phyloP scores from a whole-genome alignment of 2,329 filamentous ascomycete genomes.

The Aureobasidium sp. region DNA sequence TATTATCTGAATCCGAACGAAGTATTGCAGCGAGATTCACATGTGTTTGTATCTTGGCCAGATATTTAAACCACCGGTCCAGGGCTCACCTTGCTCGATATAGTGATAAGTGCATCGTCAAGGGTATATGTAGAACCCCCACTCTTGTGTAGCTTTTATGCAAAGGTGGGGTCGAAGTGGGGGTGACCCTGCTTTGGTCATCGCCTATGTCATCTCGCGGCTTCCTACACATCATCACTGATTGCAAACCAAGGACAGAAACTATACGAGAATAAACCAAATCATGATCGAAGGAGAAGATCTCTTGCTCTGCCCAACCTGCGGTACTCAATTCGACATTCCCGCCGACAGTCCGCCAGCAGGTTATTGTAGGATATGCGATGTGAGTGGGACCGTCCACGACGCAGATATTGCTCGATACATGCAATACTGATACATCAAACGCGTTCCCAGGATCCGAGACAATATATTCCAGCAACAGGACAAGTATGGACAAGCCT shows the following conservation, averaged over 20 bases:
- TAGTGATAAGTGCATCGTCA: background rate
- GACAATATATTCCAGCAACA: slow-evolving; percentile 59
- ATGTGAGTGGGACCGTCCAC: too few species aligned
- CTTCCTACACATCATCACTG: background rate
- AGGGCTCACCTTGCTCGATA: background rate
- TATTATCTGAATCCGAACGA: background rate
- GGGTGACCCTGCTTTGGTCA: background rate
- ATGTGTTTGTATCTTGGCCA: background rate
- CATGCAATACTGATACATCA: too few species aligned
- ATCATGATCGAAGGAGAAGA: slow-evolving; percentile 24
- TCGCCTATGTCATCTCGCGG: too few species aligned
- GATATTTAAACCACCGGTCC: background rate
- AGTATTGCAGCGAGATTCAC: background rate
- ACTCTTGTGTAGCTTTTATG: background rate
- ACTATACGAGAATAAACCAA: background rate
- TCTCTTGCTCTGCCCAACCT: slow-evolving; percentile 58
- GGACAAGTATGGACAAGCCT: slow-evolving; percentile 64
- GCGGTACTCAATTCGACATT: slow-evolving; percentile 62
- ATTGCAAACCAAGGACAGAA: background rate
- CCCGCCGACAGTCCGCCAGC: slow-evolving; percentile 43
- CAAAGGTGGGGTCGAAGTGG: background rate
- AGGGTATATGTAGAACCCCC: background rate
- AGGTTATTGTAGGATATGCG: slow-evolving; percentile 66
- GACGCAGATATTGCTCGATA: background rate
- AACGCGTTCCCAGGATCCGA: slow-evolving; percentile 41